Conservation (phyloP, 2,329 filamentous ascomycete genomes). For the Raffaelea albimanens region DNA sequence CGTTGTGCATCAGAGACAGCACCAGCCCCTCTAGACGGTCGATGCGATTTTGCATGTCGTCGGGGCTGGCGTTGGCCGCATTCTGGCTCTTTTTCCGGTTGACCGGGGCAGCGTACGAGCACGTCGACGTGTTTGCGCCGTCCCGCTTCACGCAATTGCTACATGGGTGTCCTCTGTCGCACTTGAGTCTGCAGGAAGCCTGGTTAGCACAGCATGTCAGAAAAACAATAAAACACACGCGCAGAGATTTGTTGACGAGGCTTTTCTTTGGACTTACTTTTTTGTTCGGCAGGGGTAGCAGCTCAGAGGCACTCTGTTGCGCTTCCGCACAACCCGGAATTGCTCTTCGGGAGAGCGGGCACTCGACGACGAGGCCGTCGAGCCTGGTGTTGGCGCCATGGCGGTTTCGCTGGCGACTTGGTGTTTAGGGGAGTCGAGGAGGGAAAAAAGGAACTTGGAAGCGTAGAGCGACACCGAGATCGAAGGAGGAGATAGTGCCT, state of each 20-base stretch:
- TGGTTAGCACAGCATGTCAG: constrained; percentile 10
- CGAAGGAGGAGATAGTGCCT: neutral
- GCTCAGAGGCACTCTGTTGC: constrained; percentile 84
- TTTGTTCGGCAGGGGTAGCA: constrained; percentile 85
- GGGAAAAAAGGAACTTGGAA: too few relatives aligned
- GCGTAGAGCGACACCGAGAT: neutral
- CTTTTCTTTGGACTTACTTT: constrained; percentile 58
- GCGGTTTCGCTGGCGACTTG: constrained; percentile 10
- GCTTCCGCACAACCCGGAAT: constrained; percentile 80
- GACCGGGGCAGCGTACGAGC: constrained; percentile 69
- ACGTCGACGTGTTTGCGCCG: constrained; percentile 68
- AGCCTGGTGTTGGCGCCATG: constrained; percentile 71
- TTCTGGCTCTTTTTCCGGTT: constrained; percentile 65
- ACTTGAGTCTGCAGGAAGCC: constrained; percentile 37
- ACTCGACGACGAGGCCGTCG: constrained; percentile 67
- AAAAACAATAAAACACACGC: neutral
- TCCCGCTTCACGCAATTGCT: constrained; percentile 92
- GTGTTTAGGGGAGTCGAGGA: neutral
- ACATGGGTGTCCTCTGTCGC: constrained; percentile 82
- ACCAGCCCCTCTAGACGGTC: constrained; percentile 89
- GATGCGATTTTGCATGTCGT: constrained; percentile 98
- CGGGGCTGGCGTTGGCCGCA: constrained; percentile 55
- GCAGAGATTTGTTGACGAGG: neutral
- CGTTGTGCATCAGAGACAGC: constrained; percentile 87
- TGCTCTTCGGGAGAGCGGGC: constrained; percentile 75